These are phyloP conservation scores for Penicillium sp. DNA, from an alignment of 2,329 filamentous ascomycete species.

Conservation along the genomic window DNA sequence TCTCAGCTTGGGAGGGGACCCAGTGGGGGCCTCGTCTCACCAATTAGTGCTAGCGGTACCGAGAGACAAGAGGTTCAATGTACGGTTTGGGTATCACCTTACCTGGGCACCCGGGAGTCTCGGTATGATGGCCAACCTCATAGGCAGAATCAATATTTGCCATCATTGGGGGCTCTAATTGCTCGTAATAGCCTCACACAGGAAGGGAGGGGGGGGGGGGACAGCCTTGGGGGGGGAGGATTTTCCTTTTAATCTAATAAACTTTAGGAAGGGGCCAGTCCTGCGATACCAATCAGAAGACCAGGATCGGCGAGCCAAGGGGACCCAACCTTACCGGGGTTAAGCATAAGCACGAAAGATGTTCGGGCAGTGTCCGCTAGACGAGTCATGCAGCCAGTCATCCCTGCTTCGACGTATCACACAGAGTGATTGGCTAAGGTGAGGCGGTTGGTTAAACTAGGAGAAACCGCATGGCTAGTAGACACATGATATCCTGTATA, in stretches of 20 bases:
- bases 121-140: background rate
- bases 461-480: too few species aligned
- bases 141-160: background rate
- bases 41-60: background rate
- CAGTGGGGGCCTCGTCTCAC: slow-evolving; percentile 6
- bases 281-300: slow-evolving; percentile 22
- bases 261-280: slow-evolving; percentile 18
- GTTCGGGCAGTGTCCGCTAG: slow-evolving; percentile 32
- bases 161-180: background rate
- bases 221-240: slow-evolving; percentile 8
- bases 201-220: background rate
- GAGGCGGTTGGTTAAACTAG: too few species aligned
- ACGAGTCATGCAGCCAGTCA: slow-evolving; percentile 28
- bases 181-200: slow-evolving; percentile 8
- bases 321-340: slow-evolving; percentile 43
- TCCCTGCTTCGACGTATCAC: slow-evolving; percentile 28
- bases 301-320: slow-evolving; percentile 30
- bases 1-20: slow-evolving; percentile 1
- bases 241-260: slow-evolving; percentile 20
- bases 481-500: background rate
- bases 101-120: background rate
- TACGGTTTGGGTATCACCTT: slow-evolving; percentile 1
- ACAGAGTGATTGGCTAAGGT: slow-evolving; percentile 14
- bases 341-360: slow-evolving; percentile 39
- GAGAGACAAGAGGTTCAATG: slow-evolving; percentile 2